A percentile compares a stretch with the other conserved stretches of the same genome.
phyloP scores from a whole-genome alignment of 768 basidiomycete genomes.

The Leucocoprinus leucothites region DNA sequence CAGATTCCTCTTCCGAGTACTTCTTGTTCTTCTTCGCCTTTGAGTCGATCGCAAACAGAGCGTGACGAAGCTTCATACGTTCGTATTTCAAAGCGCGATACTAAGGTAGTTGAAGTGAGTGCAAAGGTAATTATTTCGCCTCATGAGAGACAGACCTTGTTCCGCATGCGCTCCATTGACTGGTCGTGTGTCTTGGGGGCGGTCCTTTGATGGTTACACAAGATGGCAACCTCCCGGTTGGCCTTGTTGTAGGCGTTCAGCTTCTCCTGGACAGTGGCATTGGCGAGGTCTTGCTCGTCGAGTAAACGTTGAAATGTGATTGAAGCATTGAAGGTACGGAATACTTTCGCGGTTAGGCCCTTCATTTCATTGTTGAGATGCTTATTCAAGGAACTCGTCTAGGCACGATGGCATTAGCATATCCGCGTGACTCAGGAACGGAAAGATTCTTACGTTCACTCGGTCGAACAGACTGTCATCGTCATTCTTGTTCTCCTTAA shows the following conservation, averaged over 20 bases:
- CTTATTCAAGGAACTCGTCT: constrained; percentile 88
- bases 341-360: constrained; percentile 97
- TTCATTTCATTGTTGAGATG: constrained; percentile 94
- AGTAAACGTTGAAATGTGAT: constrained; percentile 92
- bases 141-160: constrained; percentile 57
- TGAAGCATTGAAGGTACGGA: constrained; percentile 99
- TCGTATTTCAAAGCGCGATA: constrained; percentile 91
- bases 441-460: constrained; percentile 69
- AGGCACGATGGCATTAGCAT: constrained; percentile 19
- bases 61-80: constrained; percentile 93
- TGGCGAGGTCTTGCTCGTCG: constrained; percentile 57
- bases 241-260: constrained; percentile 96
- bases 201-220: constrained; percentile 98
- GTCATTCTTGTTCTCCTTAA: constrained; percentile 90
- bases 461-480: constrained; percentile 93
- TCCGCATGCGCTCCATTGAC: constrained; percentile 90
- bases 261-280: constrained; percentile 89
- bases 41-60: constrained; percentile 72
- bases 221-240: constrained; percentile 93
- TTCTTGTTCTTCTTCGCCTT: constrained; percentile 81
- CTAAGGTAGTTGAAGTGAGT: constrained; percentile 38
- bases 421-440: constrained; percentile 7
- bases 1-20: constrained; percentile 83
- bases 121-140: background rate
- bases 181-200: constrained; percentile 91